Base-by-base conservation (phyloP, 129 eudicot genomes). In the Gnaphalium uliginosum region DNA sequence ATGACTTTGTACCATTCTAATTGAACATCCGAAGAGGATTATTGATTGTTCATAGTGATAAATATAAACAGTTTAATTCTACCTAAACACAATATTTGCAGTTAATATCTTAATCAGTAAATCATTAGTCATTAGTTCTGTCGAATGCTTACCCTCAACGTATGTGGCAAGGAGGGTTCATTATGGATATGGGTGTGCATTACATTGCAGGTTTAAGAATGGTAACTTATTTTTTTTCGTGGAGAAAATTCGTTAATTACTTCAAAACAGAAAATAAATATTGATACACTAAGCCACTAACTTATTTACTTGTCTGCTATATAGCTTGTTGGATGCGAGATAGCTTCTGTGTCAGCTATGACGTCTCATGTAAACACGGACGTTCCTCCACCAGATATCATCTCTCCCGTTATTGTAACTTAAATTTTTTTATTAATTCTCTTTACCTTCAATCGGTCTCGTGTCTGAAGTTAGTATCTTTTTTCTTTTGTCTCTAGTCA, bases 161-260 rank as follows among this genome's bases (percentile, higher is more conserved):
- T 65, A 30, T 72, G 41, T 82, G 85, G 77, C 93, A 94, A 97
- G 98, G 98, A 18, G 97, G 97, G 62, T 94, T 94, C 79, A 83
- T 90, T 74, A 88, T 94, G n/a, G 98, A 94, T 82, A 94, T 90
- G 98, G 98, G 98, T 63, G 97, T 94, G 25, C 98, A 94, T 77
- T 90, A 66, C 76, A 86, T 94, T 71, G 96, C 98, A 58, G 97
- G 91, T 17, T 81, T 94, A 85, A 88, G 98, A 82, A 90, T 94
- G 98, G 98, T 94, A 80, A 75, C 82, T 50, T 76, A 26, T 21
- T 29, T 69, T 9, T 26, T 54, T 76, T 21, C 57, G 10, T 48
- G 73, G 21, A 48, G 72, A 75, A 48, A 27, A n/a, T 26, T 46
- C 13, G 0, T 35, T 1, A 35, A 8, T 7, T 6, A 6, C 6